Conservation (phyloP, 352 stramenopile species). For the Halophytophthora polymorphica region DNA sequence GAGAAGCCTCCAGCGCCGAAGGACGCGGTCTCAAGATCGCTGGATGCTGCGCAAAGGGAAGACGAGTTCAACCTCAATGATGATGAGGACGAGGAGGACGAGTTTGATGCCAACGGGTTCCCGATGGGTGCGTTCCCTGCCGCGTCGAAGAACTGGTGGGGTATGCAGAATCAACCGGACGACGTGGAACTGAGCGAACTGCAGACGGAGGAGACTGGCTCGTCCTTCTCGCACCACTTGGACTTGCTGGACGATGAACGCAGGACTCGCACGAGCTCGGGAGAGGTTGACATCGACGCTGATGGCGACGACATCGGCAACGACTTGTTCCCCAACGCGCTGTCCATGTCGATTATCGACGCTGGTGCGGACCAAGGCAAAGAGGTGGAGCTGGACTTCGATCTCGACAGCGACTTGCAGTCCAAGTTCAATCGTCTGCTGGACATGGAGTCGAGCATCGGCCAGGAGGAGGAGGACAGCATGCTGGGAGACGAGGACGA, state of each 20-base stretch:
- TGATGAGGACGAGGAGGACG: conserved; percentile 33
- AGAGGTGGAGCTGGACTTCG: conserved; percentile 84
- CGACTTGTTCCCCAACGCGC: conserved; percentile 30
- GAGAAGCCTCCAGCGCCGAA: conserved; percentile 24
- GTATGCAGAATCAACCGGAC: conserved; percentile 34
- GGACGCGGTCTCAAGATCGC: neutral
- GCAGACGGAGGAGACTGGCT: conserved; percentile 73
- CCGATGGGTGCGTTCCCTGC: conserved; percentile 50
- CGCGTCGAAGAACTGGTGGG: conserved; percentile 75
- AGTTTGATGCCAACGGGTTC: conserved; percentile 46
- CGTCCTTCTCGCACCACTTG: conserved; percentile 60
- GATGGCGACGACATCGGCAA: conserved; percentile 12
- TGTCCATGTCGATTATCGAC: conserved; percentile 85
- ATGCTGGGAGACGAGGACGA: conserved; percentile 33
- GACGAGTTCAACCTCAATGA: conserved; percentile 1
- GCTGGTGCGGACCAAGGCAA: conserved; percentile 62
- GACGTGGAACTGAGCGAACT: conserved; percentile 76
- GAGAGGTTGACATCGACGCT: conserved; percentile 16
- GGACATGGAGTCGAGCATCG: conserved; percentile 52
- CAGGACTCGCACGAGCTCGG: conserved; percentile 19
- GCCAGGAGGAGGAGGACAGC: conserved; percentile 30
- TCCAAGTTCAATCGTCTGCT: conserved; percentile 70
- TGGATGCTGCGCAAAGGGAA: conserved; percentile 3
- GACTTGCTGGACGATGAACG: conserved; percentile 47
- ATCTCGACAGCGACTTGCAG: conserved; percentile 70